phyloP scores from a whole-genome alignment of 208 protist species.

The Leptomonas pyrrhocoris region DNA sequence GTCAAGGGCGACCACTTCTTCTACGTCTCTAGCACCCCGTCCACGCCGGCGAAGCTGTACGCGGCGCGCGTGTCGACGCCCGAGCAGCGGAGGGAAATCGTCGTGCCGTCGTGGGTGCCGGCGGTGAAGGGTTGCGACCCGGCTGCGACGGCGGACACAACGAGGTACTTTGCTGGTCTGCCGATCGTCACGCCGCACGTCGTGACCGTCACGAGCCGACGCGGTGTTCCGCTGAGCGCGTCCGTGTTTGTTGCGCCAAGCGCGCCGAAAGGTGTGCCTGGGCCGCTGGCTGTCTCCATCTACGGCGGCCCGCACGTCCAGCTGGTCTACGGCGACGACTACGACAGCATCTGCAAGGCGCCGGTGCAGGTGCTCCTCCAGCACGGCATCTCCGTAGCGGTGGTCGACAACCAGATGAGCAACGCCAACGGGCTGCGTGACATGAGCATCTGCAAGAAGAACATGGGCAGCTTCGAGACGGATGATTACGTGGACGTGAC shows the following conservation, averaged over 20 bases:
- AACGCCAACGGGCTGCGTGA: constrained; percentile 80
- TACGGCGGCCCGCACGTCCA: constrained; percentile 92
- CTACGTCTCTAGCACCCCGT: constrained; percentile 62
- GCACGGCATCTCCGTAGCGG: constrained; percentile 75
- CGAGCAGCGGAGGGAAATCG: constrained; percentile 14
- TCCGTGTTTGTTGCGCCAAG: constrained; percentile 62
- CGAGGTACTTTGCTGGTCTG: constrained; percentile 24
- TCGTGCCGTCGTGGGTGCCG: constrained; percentile 19
- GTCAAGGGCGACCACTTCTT: constrained; percentile 39
- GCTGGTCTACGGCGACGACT: constrained; percentile 76
- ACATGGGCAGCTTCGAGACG: constrained; percentile 87
- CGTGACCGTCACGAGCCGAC: constrained; percentile 64
- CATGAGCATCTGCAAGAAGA: constrained; percentile 82
- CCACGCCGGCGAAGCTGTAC: constrained; percentile 52
- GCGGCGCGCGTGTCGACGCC: constrained; percentile 24
- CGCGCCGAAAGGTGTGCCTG: constrained; percentile 15
- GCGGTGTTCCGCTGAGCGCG: constrained; percentile 74
- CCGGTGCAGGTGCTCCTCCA: constrained; percentile 69
- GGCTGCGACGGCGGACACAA: constrained; percentile 6
- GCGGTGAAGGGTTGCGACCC: constrained; percentile 2
- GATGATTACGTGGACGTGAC: constrained; percentile 81
- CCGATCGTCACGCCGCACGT: constrained; percentile 50
- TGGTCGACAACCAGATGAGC: constrained; percentile 89
- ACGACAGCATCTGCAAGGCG: constrained; percentile 43
- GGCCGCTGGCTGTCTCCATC: constrained; percentile 75